A percentile compares a stretch with the other conserved stretches of the same genome.
These are phyloP conservation scores for Phytophthora chlamydospora DNA, from an alignment of 352 stramenopile genomes.

Conservation along the genomic window DNA sequence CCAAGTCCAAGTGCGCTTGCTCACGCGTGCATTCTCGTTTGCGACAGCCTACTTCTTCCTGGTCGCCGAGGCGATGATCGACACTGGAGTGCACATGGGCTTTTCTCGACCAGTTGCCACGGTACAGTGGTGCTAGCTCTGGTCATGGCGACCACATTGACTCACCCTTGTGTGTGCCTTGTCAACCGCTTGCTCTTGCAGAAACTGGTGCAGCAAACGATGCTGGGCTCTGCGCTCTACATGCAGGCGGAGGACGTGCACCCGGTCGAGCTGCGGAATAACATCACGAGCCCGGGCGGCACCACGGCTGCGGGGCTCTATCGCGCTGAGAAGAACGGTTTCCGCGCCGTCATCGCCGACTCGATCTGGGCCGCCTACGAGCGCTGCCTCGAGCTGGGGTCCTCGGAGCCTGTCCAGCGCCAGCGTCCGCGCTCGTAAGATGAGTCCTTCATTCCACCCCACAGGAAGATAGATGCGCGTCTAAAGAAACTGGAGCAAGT, in stretches of 20 bases:
- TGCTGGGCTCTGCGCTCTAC: constrained; percentile 93
- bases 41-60: constrained; percentile 94
- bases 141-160: background rate
- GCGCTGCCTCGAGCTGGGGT: constrained; percentile 93
- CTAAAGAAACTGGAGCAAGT: background rate
- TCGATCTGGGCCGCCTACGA: constrained; percentile 97
- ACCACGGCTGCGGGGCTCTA: constrained; percentile 95
- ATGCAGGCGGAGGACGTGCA: constrained; percentile 92
- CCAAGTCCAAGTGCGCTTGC: background rate
- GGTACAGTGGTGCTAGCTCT: constrained; percentile 30
- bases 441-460: background rate
- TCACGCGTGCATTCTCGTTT: background rate
- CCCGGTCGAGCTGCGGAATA: constrained; percentile 93
- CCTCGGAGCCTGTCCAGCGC: constrained; percentile 67
- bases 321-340: constrained; percentile 95
- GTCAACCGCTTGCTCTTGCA: constrained; percentile 18
- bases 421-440: constrained; percentile 67
- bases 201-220: constrained; percentile 95
- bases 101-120: constrained; percentile 93
- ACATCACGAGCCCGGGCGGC: constrained; percentile 93
- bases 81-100: constrained; percentile 95
- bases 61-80: constrained; percentile 96
- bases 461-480: no score
- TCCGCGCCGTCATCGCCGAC: constrained; percentile 93
- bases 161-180: background rate